Conservation (phyloP, 2,329 filamentous ascomycete species). For the Penicillium corylophilum region DNA sequence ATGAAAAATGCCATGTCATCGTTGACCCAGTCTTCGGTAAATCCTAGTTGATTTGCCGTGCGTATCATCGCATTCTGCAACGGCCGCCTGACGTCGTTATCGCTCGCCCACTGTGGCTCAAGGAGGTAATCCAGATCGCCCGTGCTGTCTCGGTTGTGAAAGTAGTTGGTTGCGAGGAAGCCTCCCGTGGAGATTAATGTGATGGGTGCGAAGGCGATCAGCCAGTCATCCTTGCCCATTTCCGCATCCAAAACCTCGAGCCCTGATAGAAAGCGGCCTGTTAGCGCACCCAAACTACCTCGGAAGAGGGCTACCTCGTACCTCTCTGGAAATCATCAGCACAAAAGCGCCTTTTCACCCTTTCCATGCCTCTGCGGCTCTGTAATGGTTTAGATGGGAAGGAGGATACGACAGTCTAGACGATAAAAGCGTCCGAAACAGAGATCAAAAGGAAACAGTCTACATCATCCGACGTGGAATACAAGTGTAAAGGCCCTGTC, state of each 20-base stretch:
- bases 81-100: conserved; percentile 32
- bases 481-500: neutral
- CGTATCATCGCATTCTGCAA: conserved; percentile 25
- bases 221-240: conserved; percentile 30
- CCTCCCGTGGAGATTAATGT: conserved; percentile 31
- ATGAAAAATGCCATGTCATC: conserved; percentile 35
- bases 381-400: neutral
- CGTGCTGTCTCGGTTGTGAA: conserved; percentile 32
- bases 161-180: conserved; percentile 31
- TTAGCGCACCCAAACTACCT: neutral
- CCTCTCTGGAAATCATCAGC: conserved; percentile 13
- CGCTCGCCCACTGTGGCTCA: conserved; percentile 32
- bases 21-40: conserved; percentile 30
- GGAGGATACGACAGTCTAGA: neutral
- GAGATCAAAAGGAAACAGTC: neutral
- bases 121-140: conserved; percentile 35
- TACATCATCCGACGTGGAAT: neutral
- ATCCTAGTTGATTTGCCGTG: conserved; percentile 23
- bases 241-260: conserved; percentile 32
- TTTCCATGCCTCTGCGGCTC: conserved; percentile 5
- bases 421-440: neutral
- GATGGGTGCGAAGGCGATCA: conserved; percentile 35
- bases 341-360: conserved; percentile 11
- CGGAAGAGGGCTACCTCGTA: neutral
- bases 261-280: conserved; percentile 11